phyloP scores from a whole-genome alignment of 108 stramenopile species.

The Conticribra guillardii region DNA sequence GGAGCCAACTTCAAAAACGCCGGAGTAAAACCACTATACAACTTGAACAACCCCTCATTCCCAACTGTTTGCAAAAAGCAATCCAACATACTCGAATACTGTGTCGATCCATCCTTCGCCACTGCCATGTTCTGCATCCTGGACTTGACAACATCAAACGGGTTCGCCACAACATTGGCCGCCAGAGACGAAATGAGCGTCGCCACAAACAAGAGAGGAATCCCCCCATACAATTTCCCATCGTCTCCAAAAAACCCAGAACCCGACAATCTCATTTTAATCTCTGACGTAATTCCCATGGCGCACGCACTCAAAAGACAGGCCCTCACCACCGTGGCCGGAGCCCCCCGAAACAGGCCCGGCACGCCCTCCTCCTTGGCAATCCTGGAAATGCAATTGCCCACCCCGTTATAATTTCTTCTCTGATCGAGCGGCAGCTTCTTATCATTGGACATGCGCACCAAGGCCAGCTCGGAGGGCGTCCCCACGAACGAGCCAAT shows the following conservation, averaged over 20 bases:
- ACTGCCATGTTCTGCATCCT: slow-evolving; percentile 64
- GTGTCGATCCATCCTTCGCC: slow-evolving; percentile 47
- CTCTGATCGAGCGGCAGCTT: slow-evolving; percentile 64
- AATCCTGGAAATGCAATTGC: slow-evolving; percentile 63
- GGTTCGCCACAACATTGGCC: slow-evolving; percentile 77
- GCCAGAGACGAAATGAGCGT: slow-evolving; percentile 62
- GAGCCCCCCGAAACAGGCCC: slow-evolving; percentile 65
- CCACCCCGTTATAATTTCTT: slow-evolving; percentile 68
- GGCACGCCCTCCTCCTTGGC: slow-evolving; percentile 65
- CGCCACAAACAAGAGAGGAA: slow-evolving; percentile 67
- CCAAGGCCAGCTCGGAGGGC: slow-evolving; percentile 70
- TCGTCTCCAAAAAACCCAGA: slow-evolving; percentile 59
- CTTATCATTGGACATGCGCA: slow-evolving; percentile 75
- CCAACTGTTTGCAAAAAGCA: slow-evolving; percentile 59
- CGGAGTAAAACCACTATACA: slow-evolving; percentile 72
- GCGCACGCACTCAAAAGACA: slow-evolving; percentile 65
- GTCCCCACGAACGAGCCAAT: slow-evolving; percentile 79
- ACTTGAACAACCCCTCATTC: slow-evolving; percentile 57
- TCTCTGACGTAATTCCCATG: slow-evolving; percentile 67
- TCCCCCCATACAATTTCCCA: slow-evolving; percentile 58
- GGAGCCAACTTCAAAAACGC: slow-evolving; percentile 83
- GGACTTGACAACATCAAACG: slow-evolving; percentile 77
- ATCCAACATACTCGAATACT: slow-evolving; percentile 64
- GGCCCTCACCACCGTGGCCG: slow-evolving; percentile 68
- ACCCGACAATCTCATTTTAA: slow-evolving; percentile 56